Evolutionary conservation across 192 early-diverging fungal species (phyloP).

Genomic region (Backusella mclennaniae): DNA sequence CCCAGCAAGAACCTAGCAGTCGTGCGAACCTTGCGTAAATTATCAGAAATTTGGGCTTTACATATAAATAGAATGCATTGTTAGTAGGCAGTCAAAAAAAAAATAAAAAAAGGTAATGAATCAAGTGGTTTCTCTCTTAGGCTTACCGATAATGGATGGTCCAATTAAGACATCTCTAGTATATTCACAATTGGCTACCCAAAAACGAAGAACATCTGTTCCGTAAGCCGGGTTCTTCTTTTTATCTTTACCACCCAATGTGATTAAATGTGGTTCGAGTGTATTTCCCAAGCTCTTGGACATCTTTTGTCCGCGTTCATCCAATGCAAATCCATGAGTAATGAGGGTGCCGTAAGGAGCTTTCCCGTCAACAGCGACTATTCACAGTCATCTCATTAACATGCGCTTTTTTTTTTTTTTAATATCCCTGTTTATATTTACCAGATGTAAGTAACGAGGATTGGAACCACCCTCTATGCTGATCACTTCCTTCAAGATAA

Average conservation of each 20-base stretch:
- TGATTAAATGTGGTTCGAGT: slow-evolving; percentile 61
- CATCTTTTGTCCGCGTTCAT: slow-evolving; percentile 80
- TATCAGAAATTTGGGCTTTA: slow-evolving; percentile 58
- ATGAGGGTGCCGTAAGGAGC: slow-evolving; percentile 68
- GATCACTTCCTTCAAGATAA: slow-evolving; percentile 78
- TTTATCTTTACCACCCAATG: slow-evolving; percentile 66
- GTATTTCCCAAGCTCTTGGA: slow-evolving; percentile 83
- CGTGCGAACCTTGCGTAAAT: slow-evolving; percentile 71
- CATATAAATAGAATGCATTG: not conserved
- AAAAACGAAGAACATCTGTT: slow-evolving; percentile 69
- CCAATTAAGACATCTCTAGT: slow-evolving; percentile 73
- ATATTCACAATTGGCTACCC: slow-evolving; percentile 76
- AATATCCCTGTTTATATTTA: slow-evolving; percentile 7
- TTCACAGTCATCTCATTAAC: not conserved
- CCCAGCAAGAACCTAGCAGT: slow-evolving; percentile 78
- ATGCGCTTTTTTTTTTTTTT: not conserved
- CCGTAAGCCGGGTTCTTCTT: slow-evolving; percentile 72
- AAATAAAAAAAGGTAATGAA: not conserved
- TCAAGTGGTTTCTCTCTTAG: not conserved
- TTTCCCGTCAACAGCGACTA: slow-evolving; percentile 62
- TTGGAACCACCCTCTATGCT: slow-evolving; percentile 87
- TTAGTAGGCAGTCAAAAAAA: not conserved
- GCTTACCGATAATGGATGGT: slow-evolving; percentile 53
- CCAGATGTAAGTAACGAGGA: slow-evolving; percentile 73
- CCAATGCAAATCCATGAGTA: slow-evolving; percentile 83